Base-by-base conservation (phyloP, 2,329 filamentous ascomycete genomes). In the Xylariaceae sp. region DNA sequence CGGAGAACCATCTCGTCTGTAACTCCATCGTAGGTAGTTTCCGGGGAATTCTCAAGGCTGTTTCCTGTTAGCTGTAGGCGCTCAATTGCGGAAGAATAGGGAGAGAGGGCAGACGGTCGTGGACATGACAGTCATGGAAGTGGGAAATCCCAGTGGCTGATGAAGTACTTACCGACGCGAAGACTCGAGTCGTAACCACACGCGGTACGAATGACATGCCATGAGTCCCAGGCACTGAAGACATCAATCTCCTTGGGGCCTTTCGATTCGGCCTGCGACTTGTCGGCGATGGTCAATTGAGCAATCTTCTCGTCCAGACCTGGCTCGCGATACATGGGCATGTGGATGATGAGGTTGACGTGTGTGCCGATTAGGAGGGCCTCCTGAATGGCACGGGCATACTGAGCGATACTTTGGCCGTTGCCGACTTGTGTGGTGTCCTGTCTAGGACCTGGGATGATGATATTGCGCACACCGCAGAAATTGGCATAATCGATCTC, bases 401-500 rank as follows among this genome's bases (percentile, higher is more conserved):
- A 99, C 68, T 92, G 90, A 0, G 87, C 69, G 80, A 82, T 71
- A n/a, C 81, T 80, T 70, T 78, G 76, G 65, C 78, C 75, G 52
- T 76, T 78, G 11, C 76, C 73, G 61, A 78, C 72, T 57, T 79
- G 80, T 59, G 81, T 80, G 59, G 84, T 80, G 64, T 88, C 83
- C 11, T 84, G 76, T 64, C 83, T 82, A 2, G 94, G 94, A 0
- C 92, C 92, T 1, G 88, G 86, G 35, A 99, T 80, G 54, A 97
- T 78, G 60, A 97, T 81, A 73, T 89, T 95, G 58, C 87, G 86
- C 52, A 94, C 83, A 41, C 95, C 95, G 70, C 92, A 97, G 75
- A 97, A 99, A 63, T 91, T 92, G 64, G 95, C 94, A 75, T 97
- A 99, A 53, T 91, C 89, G 52, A 97, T 83, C 73, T 99, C 94